These are phyloP conservation scores for Calamus simplicifolius DNA, from an alignment of 176 grass and related monocot species.

Conservation along the genomic window DNA sequence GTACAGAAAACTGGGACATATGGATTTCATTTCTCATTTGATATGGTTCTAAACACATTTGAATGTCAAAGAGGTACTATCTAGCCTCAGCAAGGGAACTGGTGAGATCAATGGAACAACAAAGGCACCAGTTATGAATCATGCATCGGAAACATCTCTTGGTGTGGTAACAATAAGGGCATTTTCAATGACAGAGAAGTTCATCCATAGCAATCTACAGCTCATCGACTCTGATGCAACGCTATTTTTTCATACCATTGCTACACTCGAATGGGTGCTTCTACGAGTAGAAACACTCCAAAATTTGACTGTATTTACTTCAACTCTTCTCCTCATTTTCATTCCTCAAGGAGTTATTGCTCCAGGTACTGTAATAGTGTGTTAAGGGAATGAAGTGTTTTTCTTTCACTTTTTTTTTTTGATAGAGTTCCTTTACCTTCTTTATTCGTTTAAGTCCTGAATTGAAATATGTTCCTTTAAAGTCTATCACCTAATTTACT, in stretches of 20 bases:
- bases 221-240: slow-evolving; percentile 80
- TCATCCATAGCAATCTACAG: slow-evolving; percentile 46
- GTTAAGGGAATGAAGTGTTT: too few species aligned
- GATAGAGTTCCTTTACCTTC: too few species aligned
- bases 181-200: slow-evolving; percentile 51
- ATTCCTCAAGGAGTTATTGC: slow-evolving; percentile 63
- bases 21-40: too few species aligned
- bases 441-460: too few species aligned
- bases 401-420: too few species aligned
- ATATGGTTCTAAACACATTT: slow-evolving; percentile 1
- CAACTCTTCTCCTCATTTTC: slow-evolving; percentile 63
- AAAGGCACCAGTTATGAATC: slow-evolving; percentile 89
- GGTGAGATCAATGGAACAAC: slow-evolving; percentile 93
- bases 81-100: slow-evolving; percentile 83
- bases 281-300: slow-evolving; percentile 83
- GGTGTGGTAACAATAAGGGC: slow-evolving; percentile 71
- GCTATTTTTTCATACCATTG: slow-evolving; percentile 80
- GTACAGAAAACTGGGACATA: too few species aligned
- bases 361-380: slow-evolving; percentile 37
- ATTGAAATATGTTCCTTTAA: neutral
- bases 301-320: slow-evolving; percentile 56
- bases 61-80: slow-evolving; percentile 56
- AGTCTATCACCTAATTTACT: slow-evolving; percentile 7
- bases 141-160: slow-evolving; percentile 67
- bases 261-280: slow-evolving; percentile 87